These are phyloP conservation scores for Pyrenochaeta sp. DNA, from an alignment of 2,329 filamentous ascomycete genomes.

Conservation along the genomic window DNA sequence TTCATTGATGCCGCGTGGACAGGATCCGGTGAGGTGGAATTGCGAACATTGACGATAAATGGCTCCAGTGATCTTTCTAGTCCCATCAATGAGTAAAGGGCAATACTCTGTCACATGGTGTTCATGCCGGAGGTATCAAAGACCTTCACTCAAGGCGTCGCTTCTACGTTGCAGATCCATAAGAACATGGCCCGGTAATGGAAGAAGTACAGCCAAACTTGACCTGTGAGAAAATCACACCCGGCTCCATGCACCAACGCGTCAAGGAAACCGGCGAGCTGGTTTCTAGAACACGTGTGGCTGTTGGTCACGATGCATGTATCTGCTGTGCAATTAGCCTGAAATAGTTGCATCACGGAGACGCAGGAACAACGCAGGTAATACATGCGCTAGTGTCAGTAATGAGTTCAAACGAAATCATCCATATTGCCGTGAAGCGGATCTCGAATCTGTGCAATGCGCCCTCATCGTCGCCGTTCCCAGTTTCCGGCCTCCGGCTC, in stretches of 20 bases:
- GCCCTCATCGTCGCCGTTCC: constrained; percentile 9
- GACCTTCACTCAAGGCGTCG: not conserved
- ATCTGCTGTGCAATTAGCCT: constrained; percentile 28
- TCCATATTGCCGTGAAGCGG: constrained; percentile 33
- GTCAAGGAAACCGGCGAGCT: not conserved
- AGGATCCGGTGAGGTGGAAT: not conserved
- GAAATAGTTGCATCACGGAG: constrained; percentile 25
- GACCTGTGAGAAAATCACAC: not conserved
- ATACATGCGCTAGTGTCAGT: constrained; percentile 18
- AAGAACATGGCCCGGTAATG: not conserved
- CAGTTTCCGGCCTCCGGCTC: constrained; percentile 5
- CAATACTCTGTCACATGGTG: not conserved
- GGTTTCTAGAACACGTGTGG: not conserved
- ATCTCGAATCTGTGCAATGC: constrained; percentile 16
- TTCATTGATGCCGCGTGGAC: not conserved
- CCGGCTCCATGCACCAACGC: not conserved
- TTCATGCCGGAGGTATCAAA: not conserved
- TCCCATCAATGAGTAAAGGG: not conserved
- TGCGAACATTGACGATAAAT: not conserved
- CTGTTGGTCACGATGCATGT: constrained; percentile 15
- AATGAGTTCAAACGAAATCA: constrained; percentile 20
- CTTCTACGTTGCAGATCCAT: not conserved
- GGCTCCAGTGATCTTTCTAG: not conserved
- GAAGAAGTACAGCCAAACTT: not conserved
- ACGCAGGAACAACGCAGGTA: constrained; percentile 32